Evolutionary conservation across 352 stramenopile genomes (phyloP), one percentile per base, ranked within the genome.

Genomic region (Peronosclerospora sorghi): DNA sequence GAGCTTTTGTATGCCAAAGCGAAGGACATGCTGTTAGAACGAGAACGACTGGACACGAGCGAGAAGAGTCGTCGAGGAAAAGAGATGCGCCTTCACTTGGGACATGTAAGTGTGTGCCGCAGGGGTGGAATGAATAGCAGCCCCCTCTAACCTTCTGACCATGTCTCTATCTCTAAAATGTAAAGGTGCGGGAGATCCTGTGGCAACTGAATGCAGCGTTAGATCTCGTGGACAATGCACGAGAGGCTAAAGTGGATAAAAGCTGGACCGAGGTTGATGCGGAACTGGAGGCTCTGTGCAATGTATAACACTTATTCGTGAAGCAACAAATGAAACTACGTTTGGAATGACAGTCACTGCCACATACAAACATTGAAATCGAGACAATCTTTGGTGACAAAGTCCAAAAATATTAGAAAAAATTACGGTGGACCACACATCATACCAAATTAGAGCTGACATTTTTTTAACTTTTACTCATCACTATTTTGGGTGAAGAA

Each of bases 1-100:
- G 44, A 59, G 10, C 51, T 91, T 5, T 51, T 91, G 15, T 51
- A 51, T 24, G 67, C 71, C 9, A 86, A 83, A 38, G 34, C 54
- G 7, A 38, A 35, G 0, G 59, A 86, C 1, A 34, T 85, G 8
- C 42, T 68, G 6, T 45, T 27, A 13, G 32, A 49, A 27, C 24
- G 8, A 29, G 34, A 45, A 20, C 6, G 32, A 2, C 5, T 2
- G 20, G 32, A 49, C 14, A 21, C 29, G 2, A 43, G 38, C 18
- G 37, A 30, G 4, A 9, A 21, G 6, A 23, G 14, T 41, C 20
- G 5, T 34, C 17, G 5, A 39, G 17, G 12, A 45, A 38, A 21
- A 0, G 59, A 68, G 27, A 20, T 56, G 6, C 29, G 59, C 27
- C 6, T 19, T 37, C 59, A 68, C 13, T 45, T 68, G 14, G 37